phyloP scores from a whole-genome alignment of 108 stramenopile genomes.

The Aurantiochytrium sp. region DNA sequence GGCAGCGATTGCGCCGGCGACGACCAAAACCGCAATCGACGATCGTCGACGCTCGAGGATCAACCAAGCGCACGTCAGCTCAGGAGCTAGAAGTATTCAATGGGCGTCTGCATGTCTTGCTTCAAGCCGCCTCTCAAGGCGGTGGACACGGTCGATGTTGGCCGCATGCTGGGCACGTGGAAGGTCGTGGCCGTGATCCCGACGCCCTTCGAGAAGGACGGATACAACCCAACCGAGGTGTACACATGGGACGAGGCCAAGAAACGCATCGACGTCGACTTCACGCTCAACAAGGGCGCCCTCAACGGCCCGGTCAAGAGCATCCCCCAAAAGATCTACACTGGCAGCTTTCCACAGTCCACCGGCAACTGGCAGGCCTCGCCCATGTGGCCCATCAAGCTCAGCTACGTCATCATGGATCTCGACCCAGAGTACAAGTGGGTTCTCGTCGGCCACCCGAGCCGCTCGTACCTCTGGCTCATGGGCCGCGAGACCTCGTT shows the following conservation, averaged over 20 bases:
- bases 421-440: conserved; percentile 17
- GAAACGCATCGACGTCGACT: not conserved
- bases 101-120: not conserved
- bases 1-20: no score
- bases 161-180: conserved; percentile 4
- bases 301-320: not conserved
- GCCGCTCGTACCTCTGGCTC: conserved; percentile 9
- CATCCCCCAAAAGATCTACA: conserved; percentile 7
- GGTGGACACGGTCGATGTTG: not conserved
- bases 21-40: no score
- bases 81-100: no score
- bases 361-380: not conserved
- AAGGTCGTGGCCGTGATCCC: not conserved
- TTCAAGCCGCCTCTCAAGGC: conserved; percentile 54
- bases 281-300: not conserved
- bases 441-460: conserved; percentile 16
- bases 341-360: not conserved
- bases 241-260: conserved; percentile 19
- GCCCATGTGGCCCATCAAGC: conserved; percentile 29
- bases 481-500: conserved; percentile 23
- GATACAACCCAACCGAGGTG: not conserved
- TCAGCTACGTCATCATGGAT: conserved; percentile 15
- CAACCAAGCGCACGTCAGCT: no score
- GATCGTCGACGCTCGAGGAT: no score
- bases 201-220: conserved; percentile 7